Base-by-base conservation (phyloP, 805 yeast species). In the Saturnispora besseyi region DNA sequence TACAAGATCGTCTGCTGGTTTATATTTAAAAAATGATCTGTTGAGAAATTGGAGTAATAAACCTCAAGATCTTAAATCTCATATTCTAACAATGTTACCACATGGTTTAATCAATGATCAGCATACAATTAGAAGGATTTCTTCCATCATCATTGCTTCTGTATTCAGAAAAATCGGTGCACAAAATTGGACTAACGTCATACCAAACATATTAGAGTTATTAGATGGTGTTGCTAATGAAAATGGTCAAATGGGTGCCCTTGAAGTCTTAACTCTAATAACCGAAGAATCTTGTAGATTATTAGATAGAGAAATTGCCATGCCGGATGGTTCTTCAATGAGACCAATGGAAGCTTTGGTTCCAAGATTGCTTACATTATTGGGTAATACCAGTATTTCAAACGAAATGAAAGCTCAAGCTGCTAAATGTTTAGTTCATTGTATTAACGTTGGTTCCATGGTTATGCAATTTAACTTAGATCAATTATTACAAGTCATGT, bases 121-220 rank as follows among this genome's bases (percentile, higher is more conserved):
- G 48, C 63, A 69, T n/a, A 69, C 87, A 56, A 85, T 91, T 29
- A 76, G 96, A 53, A 88, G 86, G 61, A 87, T 91, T 53, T 83
- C 96, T 5, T 96, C 97, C 37, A 89, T 83, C 60, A 96, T 89
- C 45, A 81, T 91, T 47, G 86, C 97, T 2, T 76, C 96, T 0
- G 67, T 93, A 30, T 84, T 89, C 57, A 73, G 84, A 2, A 71
- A 78, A 9, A 66, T 66, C 49, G 95, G 96, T 1, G 71, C 85
- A 41, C 68, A 72, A 26, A 70, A 72, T 28, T 87, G 96, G 96
- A 89, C 93, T 2, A 76, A 73, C 41, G 72, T 84, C 29, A 67
- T 91, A n/a, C 81, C 84, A 2, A 81, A 78, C 55, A 70, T 91
- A 45, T 65, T 90, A 56, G 77, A 76, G 46, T 66, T 89, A 61